Evolutionary conservation across 2,329 filamentous ascomycete genomes (phyloP).

Genomic region (Stemphylium beticola): DNA sequence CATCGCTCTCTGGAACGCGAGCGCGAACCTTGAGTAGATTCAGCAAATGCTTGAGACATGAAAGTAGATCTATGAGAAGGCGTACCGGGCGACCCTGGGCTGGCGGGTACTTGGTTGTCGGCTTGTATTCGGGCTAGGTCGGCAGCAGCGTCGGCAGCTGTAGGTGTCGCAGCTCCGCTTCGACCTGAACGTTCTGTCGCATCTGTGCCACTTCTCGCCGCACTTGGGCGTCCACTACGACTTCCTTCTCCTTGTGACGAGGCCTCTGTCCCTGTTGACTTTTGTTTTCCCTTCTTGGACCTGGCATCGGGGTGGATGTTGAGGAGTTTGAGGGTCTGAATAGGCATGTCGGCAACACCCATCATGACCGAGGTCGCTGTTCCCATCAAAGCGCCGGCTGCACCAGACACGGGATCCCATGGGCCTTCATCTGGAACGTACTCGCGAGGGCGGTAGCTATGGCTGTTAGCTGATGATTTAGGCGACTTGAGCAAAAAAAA

Average conservation of each 20-base stretch:
- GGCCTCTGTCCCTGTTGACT: constrained; percentile 17
- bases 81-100: constrained; percentile 25
- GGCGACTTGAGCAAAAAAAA: not conserved
- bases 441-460: constrained; percentile 47
- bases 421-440: constrained; percentile 50
- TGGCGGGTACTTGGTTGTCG: constrained; percentile 13
- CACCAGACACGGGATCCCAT: constrained; percentile 54
- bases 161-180: constrained; percentile 29
- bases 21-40: constrained; percentile 37
- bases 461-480: constrained; percentile 12
- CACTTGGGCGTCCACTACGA: constrained; percentile 17
- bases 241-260: constrained; percentile 22
- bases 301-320: constrained; percentile 51
- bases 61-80: constrained; percentile 35
- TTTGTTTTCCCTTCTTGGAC: constrained; percentile 37
- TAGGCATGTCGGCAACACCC: constrained; percentile 76
- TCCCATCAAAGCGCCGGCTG: constrained; percentile 77
- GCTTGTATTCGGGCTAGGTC: constrained; percentile 13
- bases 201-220: constrained; percentile 22
- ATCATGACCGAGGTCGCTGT: constrained; percentile 83
- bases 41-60: constrained; percentile 43
- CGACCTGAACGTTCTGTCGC: constrained; percentile 19
- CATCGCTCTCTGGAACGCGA: constrained; percentile 33
- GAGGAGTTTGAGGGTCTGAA: constrained; percentile 59
- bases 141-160: constrained; percentile 18